phyloP scores from a whole-genome alignment of 495 filamentous ascomycete species.

The Parachaetomium inaequale region DNA sequence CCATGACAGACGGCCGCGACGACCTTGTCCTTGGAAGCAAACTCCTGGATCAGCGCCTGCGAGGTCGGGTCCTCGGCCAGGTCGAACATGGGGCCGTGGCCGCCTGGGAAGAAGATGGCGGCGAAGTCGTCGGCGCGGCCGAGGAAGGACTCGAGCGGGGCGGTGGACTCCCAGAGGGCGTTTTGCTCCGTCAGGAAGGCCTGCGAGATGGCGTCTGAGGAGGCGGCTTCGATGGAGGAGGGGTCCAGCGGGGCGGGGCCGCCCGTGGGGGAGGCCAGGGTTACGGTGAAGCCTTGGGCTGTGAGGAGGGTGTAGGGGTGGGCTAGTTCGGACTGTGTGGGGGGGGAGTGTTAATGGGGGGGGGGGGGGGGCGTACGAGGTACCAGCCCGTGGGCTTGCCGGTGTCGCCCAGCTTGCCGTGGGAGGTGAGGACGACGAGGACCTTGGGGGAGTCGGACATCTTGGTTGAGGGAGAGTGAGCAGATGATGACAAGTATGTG shows the following conservation, averaged over 20 bases:
- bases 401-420: conserved; percentile 50
- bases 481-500: not conserved
- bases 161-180: conserved; percentile 60
- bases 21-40: conserved; percentile 57
- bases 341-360: not conserved
- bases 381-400: conserved; percentile 64
- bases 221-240: conserved; percentile 56
- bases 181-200: conserved; percentile 54
- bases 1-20: conserved; percentile 69
- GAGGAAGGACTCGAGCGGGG: conserved; percentile 48
- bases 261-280: conserved; percentile 64
- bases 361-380: conserved; percentile 40
- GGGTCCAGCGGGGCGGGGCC: conserved; percentile 67
- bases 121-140: conserved; percentile 59
- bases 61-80: conserved; percentile 50
- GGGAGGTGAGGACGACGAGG: conserved; percentile 66
- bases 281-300: conserved; percentile 50
- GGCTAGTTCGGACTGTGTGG: conserved; percentile 60
- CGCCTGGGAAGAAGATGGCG: conserved; percentile 70
- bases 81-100: conserved; percentile 80
- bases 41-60: conserved; percentile 57
- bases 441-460: conserved; percentile 46
- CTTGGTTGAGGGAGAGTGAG: not conserved
- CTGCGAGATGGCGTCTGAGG: conserved; percentile 49
- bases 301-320: conserved; percentile 62